Evolutionary conservation across 257 asterid genomes (phyloP), one percentile per base, ranked within the genome.

Genomic region (Fraxinus quadrangulata): DNA sequence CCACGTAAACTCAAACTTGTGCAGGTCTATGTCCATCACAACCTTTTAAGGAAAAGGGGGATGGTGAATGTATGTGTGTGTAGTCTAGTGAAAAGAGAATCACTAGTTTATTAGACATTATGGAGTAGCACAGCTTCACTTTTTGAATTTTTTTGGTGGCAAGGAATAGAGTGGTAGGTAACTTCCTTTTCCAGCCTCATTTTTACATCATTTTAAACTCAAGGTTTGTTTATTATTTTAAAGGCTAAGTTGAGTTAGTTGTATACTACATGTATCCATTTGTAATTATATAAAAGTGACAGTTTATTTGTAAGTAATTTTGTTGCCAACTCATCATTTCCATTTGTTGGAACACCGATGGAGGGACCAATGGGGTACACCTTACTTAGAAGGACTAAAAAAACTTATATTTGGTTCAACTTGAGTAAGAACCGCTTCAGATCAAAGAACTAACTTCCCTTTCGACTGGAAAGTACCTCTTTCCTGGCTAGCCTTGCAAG

Each of bases 21-120:
- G 83, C 84, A 92, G 94, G 97, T 56, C 68, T 73, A 88, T 82
- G 89, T 81, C 87, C 88, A 86, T 79, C 78, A 75, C 67, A 81
- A 71, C 81, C 87, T 87, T 88, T 88, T 78, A 49, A 77, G 85
- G 87, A 86, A 89, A 94, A 86, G 89, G 88, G 84, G 83, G 89
- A 72, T 78, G 90, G 85, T 90, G 93, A 88, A 80, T 89, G 88
- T 78, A 80, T 87, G 92, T 90, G 92, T 90, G 91, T 92, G 97
- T 86, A 83, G 92, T 82, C 40, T 87, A 84, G 94, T 85, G 83
- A 84, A 39, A 39, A 79, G 79, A 83, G 75, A 76, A 83, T 85
- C 39, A 75, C 40, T 82, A 78, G 85, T 72, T 81, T 78, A 82
- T 82, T 81, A 89, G 90, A 80, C 80, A 77, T 73, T 63, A 83